Base-by-base conservation (phyloP, 495 filamentous ascomycete genomes). In the Parathielavia hyrcaniae region DNA sequence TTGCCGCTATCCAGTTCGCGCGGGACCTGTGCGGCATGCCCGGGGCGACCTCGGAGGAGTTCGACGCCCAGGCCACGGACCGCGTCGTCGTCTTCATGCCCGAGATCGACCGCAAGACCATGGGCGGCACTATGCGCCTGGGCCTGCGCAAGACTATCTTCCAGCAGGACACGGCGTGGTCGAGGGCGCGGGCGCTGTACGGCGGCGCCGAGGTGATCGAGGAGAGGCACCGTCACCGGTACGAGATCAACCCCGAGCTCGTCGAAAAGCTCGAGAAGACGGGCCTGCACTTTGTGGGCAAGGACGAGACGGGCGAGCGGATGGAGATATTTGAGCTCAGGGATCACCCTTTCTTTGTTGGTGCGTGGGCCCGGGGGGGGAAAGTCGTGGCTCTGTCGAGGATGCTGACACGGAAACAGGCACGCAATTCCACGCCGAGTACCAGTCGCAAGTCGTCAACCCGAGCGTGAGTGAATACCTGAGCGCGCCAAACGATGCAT, bases 111-210 rank as follows among this genome's bases (percentile, higher is more conserved):
- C 68, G 67, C 23, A 61, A 73, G 32, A 75, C 86, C 79, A 79
- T 96, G 67, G 93, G 93, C 38, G 93, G 88, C 38, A 97, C 90
- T 0, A 97, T 97, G 93, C 83, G 93, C 38, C 82, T 98, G 7
- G 92, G 91, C 38, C 78, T 84, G 35, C 83, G 86, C 26, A 79
- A 83, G 13, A 87, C 86, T 26, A 64, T 85, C 60, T 96, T 91
- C 81, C 86, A 96, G 72, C 66, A 76, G 3, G 83, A 81, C 55
- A 85, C 79, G 45, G 90, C 95, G 68, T 95, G 89, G 88, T 86
- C 81, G 50, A 84, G 83, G 55, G 75, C 96, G 11, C 85, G 90
- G 10, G 74, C 76, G 11, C 75, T 97, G 8, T 97, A 96, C 65
- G 86, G 83, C 0, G 70, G 74, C n/a, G 64, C 58, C 8, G 60